phyloP scores from a whole-genome alignment of 164 flowering plant species.

The Kingdonia uniflora region DNA sequence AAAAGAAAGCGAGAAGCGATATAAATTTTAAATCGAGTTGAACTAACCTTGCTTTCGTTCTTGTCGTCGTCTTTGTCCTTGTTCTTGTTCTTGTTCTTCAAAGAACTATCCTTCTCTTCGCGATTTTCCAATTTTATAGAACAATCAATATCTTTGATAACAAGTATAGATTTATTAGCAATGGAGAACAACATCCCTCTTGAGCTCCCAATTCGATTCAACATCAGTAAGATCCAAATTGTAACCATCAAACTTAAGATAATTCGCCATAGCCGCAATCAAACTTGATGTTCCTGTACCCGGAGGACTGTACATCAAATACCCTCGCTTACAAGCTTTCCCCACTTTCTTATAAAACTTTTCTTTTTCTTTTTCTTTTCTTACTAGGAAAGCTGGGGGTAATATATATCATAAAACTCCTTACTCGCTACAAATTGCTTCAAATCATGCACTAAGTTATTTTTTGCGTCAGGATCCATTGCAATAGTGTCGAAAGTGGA shows the following conservation, averaged over 20 bases:
- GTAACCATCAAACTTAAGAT: conserved; percentile 47
- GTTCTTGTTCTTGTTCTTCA: too few species aligned
- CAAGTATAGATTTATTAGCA: conserved; percentile 37
- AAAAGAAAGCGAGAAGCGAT: too few species aligned
- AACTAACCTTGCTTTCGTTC: too few species aligned
- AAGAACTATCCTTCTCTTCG: too few species aligned
- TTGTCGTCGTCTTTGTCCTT: too few species aligned
- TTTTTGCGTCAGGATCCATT: conserved; percentile 10
- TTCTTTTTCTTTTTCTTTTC: too few species aligned
- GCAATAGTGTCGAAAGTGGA: conserved; percentile 6
- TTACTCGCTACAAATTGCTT: conserved; percentile 7
- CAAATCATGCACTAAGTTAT: conserved; percentile 6
- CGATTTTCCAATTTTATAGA: conserved; percentile 8
- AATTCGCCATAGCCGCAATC: conserved; percentile 72
- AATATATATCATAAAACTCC: too few species aligned
- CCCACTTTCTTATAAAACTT: conserved; percentile 11
- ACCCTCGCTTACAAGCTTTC: conserved; percentile 9
- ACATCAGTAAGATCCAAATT: conserved; percentile 49
- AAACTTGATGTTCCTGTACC: conserved; percentile 66
- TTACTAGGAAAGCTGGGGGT: too few species aligned
- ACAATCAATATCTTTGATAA: conserved; percentile 54
- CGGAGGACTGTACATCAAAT: conserved; percentile 3
- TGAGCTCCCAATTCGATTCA: conserved; percentile 37
- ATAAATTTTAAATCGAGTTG: too few species aligned
- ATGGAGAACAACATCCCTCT: conserved; percentile 35